phyloP scores from a whole-genome alignment of 371 early-diverging fungal species.

The Mucor velutinosus region DNA sequence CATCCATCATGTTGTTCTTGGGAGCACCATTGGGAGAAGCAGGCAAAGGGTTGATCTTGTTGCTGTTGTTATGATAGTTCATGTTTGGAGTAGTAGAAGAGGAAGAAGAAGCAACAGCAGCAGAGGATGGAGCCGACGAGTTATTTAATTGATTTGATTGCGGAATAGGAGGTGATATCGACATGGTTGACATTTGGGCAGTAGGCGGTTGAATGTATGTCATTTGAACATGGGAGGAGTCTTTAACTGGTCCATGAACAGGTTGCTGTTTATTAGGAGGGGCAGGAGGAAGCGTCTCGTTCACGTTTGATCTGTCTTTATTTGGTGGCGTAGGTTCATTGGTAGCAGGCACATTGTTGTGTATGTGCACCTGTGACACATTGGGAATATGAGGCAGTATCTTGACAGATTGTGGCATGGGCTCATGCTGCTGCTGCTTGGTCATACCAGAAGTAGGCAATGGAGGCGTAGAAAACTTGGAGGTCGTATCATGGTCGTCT shows the following conservation, averaged over 20 bases:
- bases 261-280: conserved; percentile 19
- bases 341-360: background rate
- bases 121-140: background rate
- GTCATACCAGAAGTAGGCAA: background rate
- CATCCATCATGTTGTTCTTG: conserved; percentile 4
- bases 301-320: conserved; percentile 21
- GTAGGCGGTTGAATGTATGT: conserved; percentile 39
- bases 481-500: conserved; percentile 11
- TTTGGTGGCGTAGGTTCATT: conserved; percentile 9
- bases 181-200: conserved; percentile 29
- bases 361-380: conserved; percentile 9
- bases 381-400: conserved; percentile 29
- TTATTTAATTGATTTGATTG: conserved; percentile 8
- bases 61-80: background rate
- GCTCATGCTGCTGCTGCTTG: background rate
- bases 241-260: conserved; percentile 24
- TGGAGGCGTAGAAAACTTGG: background rate
- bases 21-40: background rate
- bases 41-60: conserved; percentile 7
- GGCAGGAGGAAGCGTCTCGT: conserved; percentile 8
- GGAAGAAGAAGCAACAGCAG: conserved; percentile 8
- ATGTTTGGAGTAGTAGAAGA: background rate
- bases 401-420: conserved; percentile 33
- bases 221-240: conserved; percentile 33
- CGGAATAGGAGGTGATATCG: conserved; percentile 20